phyloP scores from a whole-genome alignment of 768 basidiomycete genomes.

The Termitomyces sp. region DNA sequence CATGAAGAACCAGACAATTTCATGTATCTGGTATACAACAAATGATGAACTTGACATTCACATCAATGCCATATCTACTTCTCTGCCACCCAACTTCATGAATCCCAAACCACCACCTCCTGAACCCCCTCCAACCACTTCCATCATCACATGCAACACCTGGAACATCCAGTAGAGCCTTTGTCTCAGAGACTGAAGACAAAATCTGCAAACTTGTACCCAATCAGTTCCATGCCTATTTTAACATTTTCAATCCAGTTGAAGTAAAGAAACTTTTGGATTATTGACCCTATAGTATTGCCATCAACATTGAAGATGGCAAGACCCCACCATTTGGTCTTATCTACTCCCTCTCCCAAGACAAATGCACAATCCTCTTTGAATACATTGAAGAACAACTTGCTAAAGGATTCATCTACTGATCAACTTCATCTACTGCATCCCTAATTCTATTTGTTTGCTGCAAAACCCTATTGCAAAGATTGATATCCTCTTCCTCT shows the following conservation, averaged over 20 bases:
- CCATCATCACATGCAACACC: too few species aligned
- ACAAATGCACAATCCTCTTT: constrained; percentile 19
- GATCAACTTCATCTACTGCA: constrained; percentile 15
- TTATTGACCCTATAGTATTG: too few species aligned
- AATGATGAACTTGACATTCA: neutral
- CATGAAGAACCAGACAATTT: constrained; percentile 9
- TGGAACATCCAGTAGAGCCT: neutral
- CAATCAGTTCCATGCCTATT: neutral
- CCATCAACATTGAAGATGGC: neutral
- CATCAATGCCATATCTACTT: neutral
- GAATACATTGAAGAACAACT: constrained; percentile 28
- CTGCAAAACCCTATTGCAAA: constrained; percentile 25
- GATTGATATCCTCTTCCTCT: constrained; percentile 30
- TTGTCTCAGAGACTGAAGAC: neutral
- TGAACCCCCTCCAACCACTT: neutral
- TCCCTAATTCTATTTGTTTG: constrained; percentile 22
- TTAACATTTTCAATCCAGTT: neutral
- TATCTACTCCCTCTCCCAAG: constrained; percentile 24
- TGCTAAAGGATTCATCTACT: constrained; percentile 23
- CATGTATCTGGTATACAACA: constrained; percentile 1
- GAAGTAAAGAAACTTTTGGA: neutral
- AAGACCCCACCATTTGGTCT: constrained; percentile 1
- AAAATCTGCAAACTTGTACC: neutral
- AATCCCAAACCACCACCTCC: neutral
- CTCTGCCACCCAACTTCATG: neutral